Evolutionary conservation across 768 basidiomycete genomes (phyloP), one percentile per base, ranked within the genome.

Genomic region (Leccinum uliginosum): DNA sequence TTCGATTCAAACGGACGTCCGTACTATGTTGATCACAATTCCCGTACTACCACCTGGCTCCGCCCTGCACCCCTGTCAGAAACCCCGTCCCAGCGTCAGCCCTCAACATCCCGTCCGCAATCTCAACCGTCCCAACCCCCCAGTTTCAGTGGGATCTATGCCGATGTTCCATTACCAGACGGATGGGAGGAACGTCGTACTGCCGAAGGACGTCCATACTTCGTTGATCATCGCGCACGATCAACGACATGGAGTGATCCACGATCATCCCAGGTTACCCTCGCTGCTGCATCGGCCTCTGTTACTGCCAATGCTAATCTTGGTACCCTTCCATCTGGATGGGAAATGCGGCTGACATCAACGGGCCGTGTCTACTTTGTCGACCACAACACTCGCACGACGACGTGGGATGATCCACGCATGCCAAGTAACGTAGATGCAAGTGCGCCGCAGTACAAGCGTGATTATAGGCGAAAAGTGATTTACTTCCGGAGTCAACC

Each of bases 161-260:
- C 78, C 2, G 85, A 85, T 62, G 77, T 87, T 10, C 91, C 89
- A 10, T 76, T 96, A 9, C 93, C 93, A 0, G 80, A 87, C 7
- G 93, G 93, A 19, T 96, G 93, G 93, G 93, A 95, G 73, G 93
- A 94, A 67, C 83, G 93, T 47, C 84, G 86, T 56, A 93, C 92
- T 2, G 82, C 90, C n/a, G 91, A 94, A 71, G 93, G 93, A 0
- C 77, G 93, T 48, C 80, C 83, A 11, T 86, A 85, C 68, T 86
- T 84, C 55, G 83, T 85, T 19, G 83, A 95, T 67, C 90, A 93
- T 71, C 89, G 81, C 65, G 80, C 87, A 1, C 80, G 92, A 34
- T 91, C 91, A 34, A 95, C 93, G 11, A 94, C 92, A 27, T 96
- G 93, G 93, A 85, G 83, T 21, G 93, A 96, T 71, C 93, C 93